Evolutionary conservation across 305 asterid genomes (phyloP).

Genomic region (Petunia hybrid): DNA sequence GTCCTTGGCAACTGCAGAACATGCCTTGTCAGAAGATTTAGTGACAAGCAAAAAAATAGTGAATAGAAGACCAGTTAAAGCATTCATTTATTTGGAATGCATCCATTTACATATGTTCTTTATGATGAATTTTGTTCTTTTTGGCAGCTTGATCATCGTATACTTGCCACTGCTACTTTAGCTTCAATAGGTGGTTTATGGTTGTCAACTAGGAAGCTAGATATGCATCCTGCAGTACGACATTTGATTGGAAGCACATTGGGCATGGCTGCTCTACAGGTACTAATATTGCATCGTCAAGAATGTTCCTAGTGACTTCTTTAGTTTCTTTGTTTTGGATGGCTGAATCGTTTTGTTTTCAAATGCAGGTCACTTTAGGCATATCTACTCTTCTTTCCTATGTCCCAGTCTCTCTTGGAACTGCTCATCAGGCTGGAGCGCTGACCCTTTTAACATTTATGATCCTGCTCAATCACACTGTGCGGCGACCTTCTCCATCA

Average conservation of each 20-base stretch:
- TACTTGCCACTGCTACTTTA: constrained; percentile 88
- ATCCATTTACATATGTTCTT: neutral
- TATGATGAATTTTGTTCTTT: neutral
- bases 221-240: constrained; percentile 80
- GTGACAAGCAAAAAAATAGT: neutral
- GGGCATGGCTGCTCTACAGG: constrained; percentile 96
- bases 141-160: constrained; percentile 87
- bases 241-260: constrained; percentile 69
- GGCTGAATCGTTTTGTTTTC: constrained; percentile 30
- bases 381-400: constrained; percentile 79
- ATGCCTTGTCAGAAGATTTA: neutral
- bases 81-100: neutral
- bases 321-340: neutral
- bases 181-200: constrained; percentile 76
- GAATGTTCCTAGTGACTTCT: neutral
- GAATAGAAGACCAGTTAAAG: neutral
- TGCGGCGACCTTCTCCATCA: constrained; percentile 75
- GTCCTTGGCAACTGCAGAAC: neutral
- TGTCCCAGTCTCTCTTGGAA: constrained; percentile 89
- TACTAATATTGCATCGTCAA: neutral
- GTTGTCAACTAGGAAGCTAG: constrained; percentile 75
- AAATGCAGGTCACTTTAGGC: constrained; percentile 77
- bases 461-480: constrained; percentile 90
- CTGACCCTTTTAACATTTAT: constrained; percentile 75
- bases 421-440: constrained; percentile 98